phyloP scores from a whole-genome alignment of 148 eudicot species.

The Silene uniflora region DNA sequence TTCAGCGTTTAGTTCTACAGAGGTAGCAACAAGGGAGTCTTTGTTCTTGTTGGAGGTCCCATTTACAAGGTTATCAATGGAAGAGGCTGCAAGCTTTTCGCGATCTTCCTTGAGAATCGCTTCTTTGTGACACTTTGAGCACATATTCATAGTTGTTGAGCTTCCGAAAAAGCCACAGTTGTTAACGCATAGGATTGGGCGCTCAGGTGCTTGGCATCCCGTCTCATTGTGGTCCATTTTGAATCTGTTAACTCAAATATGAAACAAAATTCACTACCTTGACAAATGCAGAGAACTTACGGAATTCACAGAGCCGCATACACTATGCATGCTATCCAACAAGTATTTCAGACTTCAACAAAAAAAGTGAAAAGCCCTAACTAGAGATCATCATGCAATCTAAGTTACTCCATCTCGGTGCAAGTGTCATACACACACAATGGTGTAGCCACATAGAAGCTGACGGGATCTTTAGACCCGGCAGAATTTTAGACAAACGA shows the following conservation, averaged over 20 bases:
- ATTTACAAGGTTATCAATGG: constrained; percentile 29
- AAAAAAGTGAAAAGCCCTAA: too few species aligned
- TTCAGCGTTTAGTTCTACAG: constrained; percentile 15
- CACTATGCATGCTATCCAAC: too few species aligned
- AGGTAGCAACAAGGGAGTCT: constrained; percentile 7
- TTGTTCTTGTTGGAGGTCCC: constrained; percentile 23
- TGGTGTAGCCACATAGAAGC: too few species aligned
- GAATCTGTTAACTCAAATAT: constrained; percentile 5
- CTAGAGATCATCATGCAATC: too few species aligned
- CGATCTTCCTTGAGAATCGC: constrained; percentile 40
- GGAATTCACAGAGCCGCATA: too few species aligned
- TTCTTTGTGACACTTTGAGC: constrained; percentile 56
- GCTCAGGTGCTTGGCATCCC: constrained; percentile 42
- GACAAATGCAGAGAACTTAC: too few species aligned
- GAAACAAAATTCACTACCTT: too few species aligned
- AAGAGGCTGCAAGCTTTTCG: constrained; percentile 44
- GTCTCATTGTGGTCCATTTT: constrained; percentile 32
- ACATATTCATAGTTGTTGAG: constrained; percentile 54
- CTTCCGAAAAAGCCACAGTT: constrained; percentile 64
- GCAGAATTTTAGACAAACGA: too few species aligned
- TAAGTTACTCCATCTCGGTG: too few species aligned
- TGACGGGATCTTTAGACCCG: too few species aligned
- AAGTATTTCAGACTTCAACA: too few species aligned
- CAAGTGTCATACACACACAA: too few species aligned
- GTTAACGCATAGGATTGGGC: constrained; percentile 47